phyloP scores from a whole-genome alignment of 306 rosid species.

The Psophocarpus tetragonolobus region DNA sequence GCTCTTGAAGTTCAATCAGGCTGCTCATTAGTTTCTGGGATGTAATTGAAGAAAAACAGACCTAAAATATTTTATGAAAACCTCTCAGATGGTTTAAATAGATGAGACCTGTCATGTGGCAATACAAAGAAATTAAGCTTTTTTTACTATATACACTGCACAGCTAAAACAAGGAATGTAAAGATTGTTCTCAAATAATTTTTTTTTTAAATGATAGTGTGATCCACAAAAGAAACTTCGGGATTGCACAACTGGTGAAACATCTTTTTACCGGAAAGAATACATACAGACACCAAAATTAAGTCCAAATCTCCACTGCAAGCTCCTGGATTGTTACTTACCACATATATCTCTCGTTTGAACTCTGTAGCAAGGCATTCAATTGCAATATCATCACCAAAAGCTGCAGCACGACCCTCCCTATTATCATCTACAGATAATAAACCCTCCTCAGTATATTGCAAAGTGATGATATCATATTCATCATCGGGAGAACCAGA shows the following conservation, averaged over 20 bases:
- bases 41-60: neutral
- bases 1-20: neutral
- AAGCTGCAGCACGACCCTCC: conserved; percentile 93
- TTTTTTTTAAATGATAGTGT: neutral
- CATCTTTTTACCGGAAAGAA: neutral
- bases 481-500: conserved; percentile 86
- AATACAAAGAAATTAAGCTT: neutral
- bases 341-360: conserved; percentile 93
- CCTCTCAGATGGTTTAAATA: neutral
- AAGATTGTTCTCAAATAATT: conserved; percentile 6
- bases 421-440: conserved; percentile 86
- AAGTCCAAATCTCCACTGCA: conserved; percentile 7
- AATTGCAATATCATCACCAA: conserved; percentile 97
- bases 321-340: conserved; percentile 40
- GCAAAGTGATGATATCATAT: conserved; percentile 90
- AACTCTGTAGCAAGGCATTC: conserved; percentile 98
- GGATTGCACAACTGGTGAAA: neutral
- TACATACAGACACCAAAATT: neutral
- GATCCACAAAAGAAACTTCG: neutral
- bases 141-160: neutral
- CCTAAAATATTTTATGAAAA: neutral
- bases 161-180: neutral
- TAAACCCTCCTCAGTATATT: conserved; percentile 91
- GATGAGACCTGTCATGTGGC: neutral
- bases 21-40: neutral